Evolutionary conservation across 129 eudicot genomes (phyloP), one percentile per base, ranked within the genome.

Genomic region (Oenanthe sinensis): DNA sequence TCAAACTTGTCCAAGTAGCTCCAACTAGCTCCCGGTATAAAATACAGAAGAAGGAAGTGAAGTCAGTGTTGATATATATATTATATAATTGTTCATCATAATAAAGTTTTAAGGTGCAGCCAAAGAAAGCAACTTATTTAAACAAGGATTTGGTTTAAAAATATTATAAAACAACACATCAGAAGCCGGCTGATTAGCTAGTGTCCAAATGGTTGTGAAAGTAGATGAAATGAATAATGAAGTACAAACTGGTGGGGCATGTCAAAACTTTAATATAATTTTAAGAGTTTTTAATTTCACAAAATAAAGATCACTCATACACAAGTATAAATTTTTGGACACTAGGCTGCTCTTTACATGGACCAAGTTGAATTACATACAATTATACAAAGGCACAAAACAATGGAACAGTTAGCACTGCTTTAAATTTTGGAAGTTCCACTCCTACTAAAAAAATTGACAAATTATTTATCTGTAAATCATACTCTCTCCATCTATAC

Each of bases 151-250:
- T 28, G n/a, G 50, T 46, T n/a, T 24, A 45, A 45, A 45, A 4
- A 46, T 8, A 46, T 10, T 20, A 43, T 46, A 15, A 2, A 26
- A 26, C 16, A 45, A 46, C 40, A 26, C 77, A 74, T 45, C 77
- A 74, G n/a, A 46, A 46, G 77, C 60, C 77, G 77, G 77, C 77
- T 24, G 58, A 74, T 46, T 46, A 46, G 14, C 58, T 74, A 74
- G 12, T 26, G 77, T 74, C 77, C 77, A 74, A 74, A 28, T 74
- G 77, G 77, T n/a, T 15, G 4, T 45, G n/a, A 15, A 45, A 46
- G 42, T 24, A n/a, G 54, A 74, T 46, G 77, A 26, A 72, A 43
- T 22, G 54, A 60, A 60, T n/a, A n/a, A 9, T 50, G 58, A 17
- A 50, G 22, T 4, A 20, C 8, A 50, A 50, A 50, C 22, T 50